Evolutionary conservation across 2,329 filamentous ascomycete genomes (phyloP).

Genomic region (Fusarium sp.): DNA sequence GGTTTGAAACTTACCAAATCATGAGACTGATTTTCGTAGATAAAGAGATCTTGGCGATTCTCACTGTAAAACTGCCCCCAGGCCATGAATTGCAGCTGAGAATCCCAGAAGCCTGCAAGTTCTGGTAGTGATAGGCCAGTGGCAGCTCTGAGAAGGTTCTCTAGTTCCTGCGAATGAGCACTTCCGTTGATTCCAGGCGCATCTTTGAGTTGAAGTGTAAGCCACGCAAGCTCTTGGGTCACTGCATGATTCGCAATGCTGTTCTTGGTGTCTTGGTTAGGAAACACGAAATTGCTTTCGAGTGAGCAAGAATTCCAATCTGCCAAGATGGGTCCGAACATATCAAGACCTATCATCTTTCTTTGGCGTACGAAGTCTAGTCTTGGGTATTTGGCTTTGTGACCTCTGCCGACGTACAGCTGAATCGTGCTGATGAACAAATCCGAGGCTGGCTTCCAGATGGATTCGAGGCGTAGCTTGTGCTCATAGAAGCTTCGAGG

Average conservation of each 20-base stretch:
- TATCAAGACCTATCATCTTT: not conserved
- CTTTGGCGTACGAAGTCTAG: not conserved
- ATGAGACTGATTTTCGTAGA: constrained; percentile 7
- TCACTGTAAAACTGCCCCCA: not conserved
- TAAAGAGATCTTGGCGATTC: not conserved
- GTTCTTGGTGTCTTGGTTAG: not conserved
- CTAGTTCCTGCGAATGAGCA: not conserved
- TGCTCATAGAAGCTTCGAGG: not conserved
- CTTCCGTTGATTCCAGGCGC: not conserved
- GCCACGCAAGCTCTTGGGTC: constrained; percentile 10
- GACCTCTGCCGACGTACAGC: not conserved
- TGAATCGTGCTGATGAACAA: constrained; percentile 16
- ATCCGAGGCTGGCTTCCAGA: not conserved
- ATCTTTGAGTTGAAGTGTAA: not conserved
- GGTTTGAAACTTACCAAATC: not conserved
- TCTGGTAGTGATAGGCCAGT: not conserved
- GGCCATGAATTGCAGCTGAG: not conserved
- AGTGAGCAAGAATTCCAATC: not conserved
- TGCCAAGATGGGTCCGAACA: not conserved
- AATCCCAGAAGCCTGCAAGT: not conserved
- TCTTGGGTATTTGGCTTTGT: not conserved
- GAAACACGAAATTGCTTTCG: not conserved
- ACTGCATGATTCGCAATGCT: not conserved
- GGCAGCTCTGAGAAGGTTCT: not conserved
- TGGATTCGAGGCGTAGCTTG: not conserved